A percentile compares a stretch with the other conserved stretches of the same genome.
phyloP scores from a whole-genome alignment of 2,329 filamentous ascomycete genomes.

The Trichoderma asperellum region DNA sequence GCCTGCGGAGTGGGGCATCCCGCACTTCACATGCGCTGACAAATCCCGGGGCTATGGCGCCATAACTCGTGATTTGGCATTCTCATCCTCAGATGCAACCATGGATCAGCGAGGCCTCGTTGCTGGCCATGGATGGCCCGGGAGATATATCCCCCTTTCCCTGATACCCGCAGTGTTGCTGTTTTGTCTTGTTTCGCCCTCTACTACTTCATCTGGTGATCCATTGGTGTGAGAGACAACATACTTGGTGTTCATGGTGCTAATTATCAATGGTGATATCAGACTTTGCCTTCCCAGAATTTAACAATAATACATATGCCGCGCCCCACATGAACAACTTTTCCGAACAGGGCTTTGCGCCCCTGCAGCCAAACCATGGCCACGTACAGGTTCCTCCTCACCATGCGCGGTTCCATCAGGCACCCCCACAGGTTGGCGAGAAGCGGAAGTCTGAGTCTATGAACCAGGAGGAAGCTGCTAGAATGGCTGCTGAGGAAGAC shows the following conservation, averaged over 20 bases:
- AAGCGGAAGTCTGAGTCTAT: slow-evolving; percentile 56
- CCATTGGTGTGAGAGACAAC: background rate
- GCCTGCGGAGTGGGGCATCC: slow-evolving; percentile 30
- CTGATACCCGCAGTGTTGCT: background rate
- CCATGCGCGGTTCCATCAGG: slow-evolving; percentile 41
- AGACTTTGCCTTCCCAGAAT: slow-evolving; percentile 62
- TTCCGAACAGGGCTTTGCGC: slow-evolving; percentile 49
- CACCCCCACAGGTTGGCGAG: slow-evolving; percentile 43
- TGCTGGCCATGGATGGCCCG: slow-evolving; percentile 15
- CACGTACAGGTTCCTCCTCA: slow-evolving; percentile 46
- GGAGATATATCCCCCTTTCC: slow-evolving; percentile 25
- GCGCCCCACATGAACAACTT: slow-evolving; percentile 53
- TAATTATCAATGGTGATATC: slow-evolving; percentile 51
- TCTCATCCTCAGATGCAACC: slow-evolving; percentile 16
- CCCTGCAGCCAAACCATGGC: slow-evolving; percentile 58
- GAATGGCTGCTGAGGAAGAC: slow-evolving; percentile 81
- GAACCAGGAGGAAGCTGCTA: slow-evolving; percentile 71
- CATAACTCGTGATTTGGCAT: slow-evolving; percentile 60
- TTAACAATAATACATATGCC: slow-evolving; percentile 54
- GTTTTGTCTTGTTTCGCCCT: background rate
- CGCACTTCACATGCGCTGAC: slow-evolving; percentile 41
- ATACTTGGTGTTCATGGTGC: slow-evolving; percentile 1
- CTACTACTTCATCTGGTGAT: background rate
- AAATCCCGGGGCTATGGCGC: slow-evolving; percentile 59
- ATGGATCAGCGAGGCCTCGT: slow-evolving; percentile 14